Base-by-base conservation (phyloP, 176 grass and related monocot species). In the Carex scoparia region DNA sequence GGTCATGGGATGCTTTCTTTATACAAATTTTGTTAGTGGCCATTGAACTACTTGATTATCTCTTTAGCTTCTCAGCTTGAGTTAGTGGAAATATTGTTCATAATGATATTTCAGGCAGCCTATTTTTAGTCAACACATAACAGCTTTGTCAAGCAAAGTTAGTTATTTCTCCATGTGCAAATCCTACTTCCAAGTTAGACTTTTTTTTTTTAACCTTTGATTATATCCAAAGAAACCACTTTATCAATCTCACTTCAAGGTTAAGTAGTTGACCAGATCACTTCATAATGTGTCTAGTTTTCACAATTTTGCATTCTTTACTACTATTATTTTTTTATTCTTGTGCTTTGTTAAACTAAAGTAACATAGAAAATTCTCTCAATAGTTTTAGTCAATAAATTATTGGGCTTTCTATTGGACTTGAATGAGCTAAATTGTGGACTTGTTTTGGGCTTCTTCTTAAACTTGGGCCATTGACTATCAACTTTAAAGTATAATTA, bases 121-220 rank as follows among this genome's bases (percentile, higher is more conserved):
- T 38, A 81, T 13, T 14, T 40, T 64, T 42, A 18, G 58, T 64
- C 79, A 65, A 48, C 59, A 30, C 32, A 81, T 65, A 46, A n/a
- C 23, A 46, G 59, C 37, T 81, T 81, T 27, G 9, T 81, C 9
- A 81, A 81, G 79, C 61, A 30, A 81, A 81, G 79, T 65, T 81
- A 65, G 79, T 61, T 65, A 81, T 44, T 81, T 81, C 4, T 81
- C 59, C 79, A 63, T 81, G 79, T 81, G 58, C 28, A 81, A 3
- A 49, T 30, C 55, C 32, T 65, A 1, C n/a, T 46, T 65, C 1
- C 35, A 28, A 2, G 13, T 46, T 65, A 40, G 37, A 64, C 33
- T 30, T 30, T 18, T 16, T 78, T 81, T 62, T 35, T 35, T 35
- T 35, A n/a, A n/a, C 58, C 79, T 81, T 81, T 81, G 60, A 65